Base-by-base conservation (phyloP, 352 stramenopile genomes). In the Pythium scleroteichum region DNA sequence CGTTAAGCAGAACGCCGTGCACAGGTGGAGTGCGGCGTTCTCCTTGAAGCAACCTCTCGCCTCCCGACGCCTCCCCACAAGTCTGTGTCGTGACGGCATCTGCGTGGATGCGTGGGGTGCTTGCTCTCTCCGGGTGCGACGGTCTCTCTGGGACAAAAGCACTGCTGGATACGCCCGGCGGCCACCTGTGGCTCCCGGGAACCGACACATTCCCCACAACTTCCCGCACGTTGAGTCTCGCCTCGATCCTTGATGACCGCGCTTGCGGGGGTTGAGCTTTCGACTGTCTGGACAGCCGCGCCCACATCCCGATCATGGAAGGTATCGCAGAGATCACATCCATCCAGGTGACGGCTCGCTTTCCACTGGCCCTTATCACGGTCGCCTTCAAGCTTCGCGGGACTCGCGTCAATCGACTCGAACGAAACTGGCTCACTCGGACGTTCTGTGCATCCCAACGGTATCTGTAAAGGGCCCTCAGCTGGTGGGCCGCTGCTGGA, bases 321-420 rank as follows among this genome's bases (percentile, higher is more conserved):
- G 19, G 27, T 54, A 54, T 54, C 48, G 48, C 48, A 54, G 27
- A 12, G 48, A 44, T 54, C 48, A 44, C 32, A 54, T 38, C 48
- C 48, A 39, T 22, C 48, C 48, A 54, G 48, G 26, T 17, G 32
- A 24, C 48, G 26, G 17, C 38, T 54, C 29, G 48, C 48, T 54
- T 27, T 54, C 29, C 48, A 44, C 48, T 54, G 48, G 48, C 48
- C 17, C 48, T 54, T 32, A 29, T 54, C 48, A 54, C 14, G n/a
- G 46, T 27, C 17, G 48, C n/a, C 29, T 54, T 54, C 48, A 54
- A 54, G 27, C 19, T 44, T 1, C 7, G 16, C 17, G n/a, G 7
- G 39, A 54, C 38, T 44, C 8, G 14, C 33, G 33, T 39, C 8
- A 14, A 39, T n/a, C 29, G 29, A 35, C 29, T 44, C 17, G 38